Percentiles rank a stretch among this genome's conserved stretches.
These are phyloP conservation scores for Dactylis glomerata DNA, from an alignment of 176 grass and related monocot genomes.

Conservation along the genomic window DNA sequence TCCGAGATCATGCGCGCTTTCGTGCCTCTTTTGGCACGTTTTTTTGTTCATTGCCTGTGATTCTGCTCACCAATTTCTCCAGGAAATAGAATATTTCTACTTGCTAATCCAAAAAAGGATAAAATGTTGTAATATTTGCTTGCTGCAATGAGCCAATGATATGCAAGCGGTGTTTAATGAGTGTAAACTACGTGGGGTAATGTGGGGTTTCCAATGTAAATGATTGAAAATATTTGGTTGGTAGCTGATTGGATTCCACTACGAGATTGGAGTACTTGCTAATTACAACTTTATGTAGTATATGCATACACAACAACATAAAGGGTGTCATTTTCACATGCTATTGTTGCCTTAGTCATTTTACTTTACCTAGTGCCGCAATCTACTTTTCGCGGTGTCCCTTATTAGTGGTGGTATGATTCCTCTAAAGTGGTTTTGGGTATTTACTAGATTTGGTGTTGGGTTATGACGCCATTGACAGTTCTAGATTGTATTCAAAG, in stretches of 20 bases:
- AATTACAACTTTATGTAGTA: not conserved
- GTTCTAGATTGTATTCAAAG: conserved; percentile 34
- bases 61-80: not conserved
- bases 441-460: conserved; percentile 28
- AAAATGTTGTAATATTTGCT: conserved; percentile 14
- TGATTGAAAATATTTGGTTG: conserved; percentile 36
- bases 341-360: conserved; percentile 46
- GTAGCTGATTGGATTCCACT: conserved; percentile 54
- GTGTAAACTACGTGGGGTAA: not conserved
- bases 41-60: not conserved
- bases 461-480: conserved; percentile 30
- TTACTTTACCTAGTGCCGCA: conserved; percentile 24
- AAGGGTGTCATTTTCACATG: conserved; percentile 23
- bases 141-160: conserved; percentile 13
- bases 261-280: not conserved
- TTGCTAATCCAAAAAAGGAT: conserved; percentile 7
- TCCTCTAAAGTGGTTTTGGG: conserved; percentile 27
- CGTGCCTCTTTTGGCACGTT: conserved; percentile 18
- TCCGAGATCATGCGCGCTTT: not conserved
- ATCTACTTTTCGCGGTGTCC: not conserved
- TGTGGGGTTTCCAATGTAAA: conserved; percentile 21
- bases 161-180: not conserved
- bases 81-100: conserved; percentile 16
- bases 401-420: conserved; percentile 19
- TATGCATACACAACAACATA: conserved; percentile 8